Evolutionary conservation across 306 rosid species (phyloP).

Genomic region (Citrullus mucosospermus): DNA sequence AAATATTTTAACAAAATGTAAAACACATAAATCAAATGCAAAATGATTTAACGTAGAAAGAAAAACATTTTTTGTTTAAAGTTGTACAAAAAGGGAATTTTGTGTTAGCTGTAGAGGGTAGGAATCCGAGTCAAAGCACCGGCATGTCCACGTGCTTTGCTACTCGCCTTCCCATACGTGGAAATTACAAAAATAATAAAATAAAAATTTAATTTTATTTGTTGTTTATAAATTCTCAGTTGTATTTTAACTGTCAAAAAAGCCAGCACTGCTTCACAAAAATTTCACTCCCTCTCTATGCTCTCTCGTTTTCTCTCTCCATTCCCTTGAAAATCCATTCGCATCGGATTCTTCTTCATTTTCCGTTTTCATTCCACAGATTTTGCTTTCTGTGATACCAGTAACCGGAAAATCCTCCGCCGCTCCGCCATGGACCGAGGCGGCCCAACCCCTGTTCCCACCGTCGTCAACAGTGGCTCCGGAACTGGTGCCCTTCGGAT

Average conservation of each 20-base stretch:
- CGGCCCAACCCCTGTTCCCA: slow-evolving; percentile 17
- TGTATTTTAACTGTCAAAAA: not conserved
- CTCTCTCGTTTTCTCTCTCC: not conserved
- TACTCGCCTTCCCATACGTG: slow-evolving; percentile 1
- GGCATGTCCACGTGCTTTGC: not conserved
- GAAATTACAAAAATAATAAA: not conserved
- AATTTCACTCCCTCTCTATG: not conserved
- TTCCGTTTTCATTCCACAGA: not conserved
- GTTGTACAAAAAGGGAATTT: not conserved
- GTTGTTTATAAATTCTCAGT: not conserved
- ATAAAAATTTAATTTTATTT: too few species aligned
- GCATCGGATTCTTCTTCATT: not conserved
- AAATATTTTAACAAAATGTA: too few species aligned
- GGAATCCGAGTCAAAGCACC: slow-evolving; percentile 4
- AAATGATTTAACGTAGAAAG: too few species aligned
- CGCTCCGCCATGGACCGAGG: slow-evolving; percentile 29
- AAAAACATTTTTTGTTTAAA: not conserved
- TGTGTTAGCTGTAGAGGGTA: not conserved
- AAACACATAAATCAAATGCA: too few species aligned
- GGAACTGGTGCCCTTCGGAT: slow-evolving; percentile 23
- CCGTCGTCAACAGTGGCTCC: slow-evolving; percentile 13
- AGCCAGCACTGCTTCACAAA: not conserved
- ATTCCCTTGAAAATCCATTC: not conserved
- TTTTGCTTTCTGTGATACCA: not conserved
- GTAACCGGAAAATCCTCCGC: not conserved